Base-by-base conservation (phyloP, 2,329 filamentous ascomycete genomes). In the Fusarium humuli region DNA sequence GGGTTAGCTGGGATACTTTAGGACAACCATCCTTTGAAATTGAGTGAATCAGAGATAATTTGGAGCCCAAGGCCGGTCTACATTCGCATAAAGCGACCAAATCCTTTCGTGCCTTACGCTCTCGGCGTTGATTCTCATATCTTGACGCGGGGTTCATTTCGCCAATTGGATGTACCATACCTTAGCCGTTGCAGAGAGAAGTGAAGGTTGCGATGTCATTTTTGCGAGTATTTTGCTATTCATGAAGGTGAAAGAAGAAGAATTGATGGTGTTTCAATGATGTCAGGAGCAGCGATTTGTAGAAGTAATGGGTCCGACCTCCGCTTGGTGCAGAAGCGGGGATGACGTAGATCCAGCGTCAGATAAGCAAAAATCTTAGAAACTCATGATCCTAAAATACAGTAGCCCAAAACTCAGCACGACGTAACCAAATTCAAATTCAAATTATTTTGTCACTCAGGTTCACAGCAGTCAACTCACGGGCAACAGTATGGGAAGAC, bases 181-280 rank as follows among this genome's bases (percentile, higher is more conserved):
- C 40, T 73, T 77, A 30, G 70, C 56, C 52, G 60, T 73, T 4
- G 67, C 54, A 8, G 74, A 69, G 16, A 77, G 71, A 5, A 75
- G 61, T 5, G 74, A 71, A 7, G 68, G 37, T 40, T 60, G 61
- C 8, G 74, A 55, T 4, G 69, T 52, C 74, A 76, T 76, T 48
- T 61, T 60, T 4, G 18, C 22, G 13, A 42, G 29, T 13, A 4
- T 46, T 34, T 1, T 18, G 2, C 10, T 20, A 20, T 27, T 12
- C 7, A 10, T 37, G 6, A 20, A 3, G n/a, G 4, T 55, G 37
- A 20, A 22, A 22, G 7, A 61, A 23, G 20, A 4, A 18, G 34
- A 34, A 29, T 22, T 7, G 20, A 40, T 7, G 7, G 9, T 53
- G 10, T 37, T 48, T 7, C 40, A 22, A 46, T 66, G 48, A 66